These are phyloP conservation scores for Inosperma sp. DNA, from an alignment of 768 basidiomycete species.

Conservation along the genomic window DNA sequence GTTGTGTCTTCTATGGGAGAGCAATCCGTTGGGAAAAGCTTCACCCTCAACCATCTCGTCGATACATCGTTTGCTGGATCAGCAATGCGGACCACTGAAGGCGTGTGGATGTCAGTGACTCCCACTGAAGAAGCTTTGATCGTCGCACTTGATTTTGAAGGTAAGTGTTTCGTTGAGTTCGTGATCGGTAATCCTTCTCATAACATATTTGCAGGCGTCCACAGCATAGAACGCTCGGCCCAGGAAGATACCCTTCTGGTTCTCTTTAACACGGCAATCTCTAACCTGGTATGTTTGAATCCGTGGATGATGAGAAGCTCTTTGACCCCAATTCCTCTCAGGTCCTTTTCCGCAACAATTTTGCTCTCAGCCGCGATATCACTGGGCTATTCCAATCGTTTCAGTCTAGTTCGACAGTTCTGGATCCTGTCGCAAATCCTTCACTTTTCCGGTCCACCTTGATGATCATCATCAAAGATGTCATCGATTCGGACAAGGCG, in stretches of 20 bases:
- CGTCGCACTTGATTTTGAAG: slow-evolving; percentile 63
- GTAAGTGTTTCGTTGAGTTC: slow-evolving; percentile 23
- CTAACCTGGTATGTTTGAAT: slow-evolving; percentile 46
- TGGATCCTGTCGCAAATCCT: slow-evolving; percentile 57
- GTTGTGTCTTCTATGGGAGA: slow-evolving; percentile 64
- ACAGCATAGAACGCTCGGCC: slow-evolving; percentile 58
- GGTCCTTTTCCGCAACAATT: slow-evolving; percentile 65
- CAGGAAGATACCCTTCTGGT: slow-evolving; percentile 63
- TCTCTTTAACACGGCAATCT: slow-evolving; percentile 61
- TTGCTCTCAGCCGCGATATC: slow-evolving; percentile 56
- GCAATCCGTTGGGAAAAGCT: slow-evolving; percentile 63
- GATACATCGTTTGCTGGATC: slow-evolving; percentile 65
- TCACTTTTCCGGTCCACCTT: slow-evolving; percentile 55
- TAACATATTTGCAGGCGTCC: slow-evolving; percentile 39
- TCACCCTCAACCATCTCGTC: slow-evolving; percentile 52
- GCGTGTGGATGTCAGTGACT: slow-evolving; percentile 65
- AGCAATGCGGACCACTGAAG: slow-evolving; percentile 64
- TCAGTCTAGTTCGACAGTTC: slow-evolving; percentile 52
- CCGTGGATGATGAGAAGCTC: background rate
- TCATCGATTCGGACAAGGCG: slow-evolving; percentile 54
- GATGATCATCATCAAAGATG: slow-evolving; percentile 65
- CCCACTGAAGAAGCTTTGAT: slow-evolving; percentile 51
- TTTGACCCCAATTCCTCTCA: slow-evolving; percentile 19
- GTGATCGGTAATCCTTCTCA: background rate
- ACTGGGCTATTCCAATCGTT: slow-evolving; percentile 59